Percentiles rank a stretch among this genome's conserved stretches.
These are phyloP conservation scores for Arthrocladium fulminans DNA, from an alignment of 2,329 filamentous ascomycete species.

Conservation along the genomic window DNA sequence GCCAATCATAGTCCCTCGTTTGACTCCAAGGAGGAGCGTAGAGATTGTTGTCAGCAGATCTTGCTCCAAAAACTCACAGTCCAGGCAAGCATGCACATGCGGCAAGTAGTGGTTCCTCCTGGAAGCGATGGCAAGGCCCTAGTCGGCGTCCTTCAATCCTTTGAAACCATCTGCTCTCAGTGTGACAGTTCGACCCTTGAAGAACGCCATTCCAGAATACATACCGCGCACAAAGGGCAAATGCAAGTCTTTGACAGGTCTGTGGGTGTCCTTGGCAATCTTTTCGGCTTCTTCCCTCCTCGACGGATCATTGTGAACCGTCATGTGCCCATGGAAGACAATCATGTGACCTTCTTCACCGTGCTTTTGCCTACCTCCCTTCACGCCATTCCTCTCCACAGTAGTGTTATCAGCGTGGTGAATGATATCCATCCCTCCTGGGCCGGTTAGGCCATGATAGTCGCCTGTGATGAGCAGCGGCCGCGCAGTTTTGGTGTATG, in stretches of 20 bases:
- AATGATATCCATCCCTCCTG: slow-evolving; percentile 22
- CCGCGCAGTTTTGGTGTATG: slow-evolving; percentile 29
- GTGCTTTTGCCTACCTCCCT: background rate
- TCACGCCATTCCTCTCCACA: background rate
- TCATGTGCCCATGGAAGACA: slow-evolving; percentile 22
- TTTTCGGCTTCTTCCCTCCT: slow-evolving; percentile 10
- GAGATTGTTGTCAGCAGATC: no score
- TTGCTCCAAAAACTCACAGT: no score
- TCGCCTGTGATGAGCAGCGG: slow-evolving; percentile 30
- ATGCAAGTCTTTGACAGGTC: slow-evolving; percentile 11
- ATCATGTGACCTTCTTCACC: slow-evolving; percentile 15
- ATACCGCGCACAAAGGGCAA: slow-evolving; percentile 17
- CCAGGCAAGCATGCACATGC: no score
- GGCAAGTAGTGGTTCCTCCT: no score
- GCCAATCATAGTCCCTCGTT: no score
- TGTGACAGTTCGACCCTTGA: slow-evolving; percentile 12
- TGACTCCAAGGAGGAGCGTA: no score
- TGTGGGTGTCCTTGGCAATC: slow-evolving; percentile 9
- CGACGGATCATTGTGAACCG: slow-evolving; percentile 14
- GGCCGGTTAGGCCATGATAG: slow-evolving; percentile 16
- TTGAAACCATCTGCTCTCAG: slow-evolving; percentile 2
- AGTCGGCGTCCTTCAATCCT: no score
- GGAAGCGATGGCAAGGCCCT: no score
- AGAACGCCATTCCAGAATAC: slow-evolving; percentile 16
- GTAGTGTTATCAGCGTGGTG: background rate